phyloP scores from a whole-genome alignment of 352 stramenopile species.

The Phytophthora hibernalis region DNA sequence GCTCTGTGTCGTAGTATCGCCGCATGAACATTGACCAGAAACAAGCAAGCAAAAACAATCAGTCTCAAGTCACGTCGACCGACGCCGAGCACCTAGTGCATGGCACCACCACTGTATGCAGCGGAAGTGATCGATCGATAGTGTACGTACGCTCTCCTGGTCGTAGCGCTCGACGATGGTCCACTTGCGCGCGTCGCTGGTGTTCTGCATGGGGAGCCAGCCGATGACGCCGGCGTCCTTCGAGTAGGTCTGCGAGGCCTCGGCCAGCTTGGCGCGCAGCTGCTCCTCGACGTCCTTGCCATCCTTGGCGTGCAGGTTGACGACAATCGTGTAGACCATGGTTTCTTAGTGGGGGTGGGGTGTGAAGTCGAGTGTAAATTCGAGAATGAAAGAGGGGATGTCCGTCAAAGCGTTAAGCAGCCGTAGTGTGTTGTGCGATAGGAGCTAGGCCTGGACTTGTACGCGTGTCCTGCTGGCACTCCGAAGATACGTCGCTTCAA shows the following conservation, averaged over 20 bases:
- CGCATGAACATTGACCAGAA: not conserved
- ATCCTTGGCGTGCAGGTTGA: conserved; percentile 30
- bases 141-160: conserved; percentile 26
- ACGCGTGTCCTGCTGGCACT: not conserved
- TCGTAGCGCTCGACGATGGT: conserved; percentile 34
- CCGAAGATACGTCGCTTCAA: conserved; percentile 24
- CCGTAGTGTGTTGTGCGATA: not conserved
- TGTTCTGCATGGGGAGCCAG: conserved; percentile 22
- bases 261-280: conserved; percentile 22
- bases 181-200: conserved; percentile 33
- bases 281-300: conserved; percentile 28
- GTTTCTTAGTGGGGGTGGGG: conserved; percentile 3
- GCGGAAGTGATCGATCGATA: not conserved
- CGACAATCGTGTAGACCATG: conserved; percentile 30
- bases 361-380: conserved; percentile 22
- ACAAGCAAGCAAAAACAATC: conserved; percentile 11
- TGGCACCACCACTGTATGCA: no score
- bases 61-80: conserved; percentile 1
- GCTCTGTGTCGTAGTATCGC: conserved; percentile 11
- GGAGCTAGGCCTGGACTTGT: not conserved
- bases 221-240: conserved; percentile 24
- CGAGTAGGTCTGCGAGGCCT: conserved; percentile 21
- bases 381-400: conserved; percentile 23
- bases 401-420: not conserved
- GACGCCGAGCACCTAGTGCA: not conserved